Base-by-base conservation (phyloP, 176 grass and related monocot species). In the Rhynchospora tenuis region DNA sequence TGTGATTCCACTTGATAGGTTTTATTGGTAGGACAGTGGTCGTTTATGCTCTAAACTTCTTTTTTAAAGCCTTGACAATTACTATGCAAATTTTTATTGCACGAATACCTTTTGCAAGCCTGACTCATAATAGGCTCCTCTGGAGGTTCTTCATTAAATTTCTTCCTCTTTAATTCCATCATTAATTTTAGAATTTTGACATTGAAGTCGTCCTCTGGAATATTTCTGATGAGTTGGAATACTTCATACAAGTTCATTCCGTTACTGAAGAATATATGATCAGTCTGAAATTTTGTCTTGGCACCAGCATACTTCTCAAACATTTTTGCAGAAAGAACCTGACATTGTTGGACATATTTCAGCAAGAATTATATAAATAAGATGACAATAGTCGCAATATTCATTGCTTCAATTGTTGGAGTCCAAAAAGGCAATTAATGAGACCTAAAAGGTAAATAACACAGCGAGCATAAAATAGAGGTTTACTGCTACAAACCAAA, bases 241-340 rank as follows among this genome's bases (percentile, higher is more conserved):
- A 93, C 64, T 15, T 72, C 54, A 86, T 92, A 89, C 45, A 92
- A 80, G 67, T 79, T 91, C 38, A 61, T 84, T 68, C 63, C 89
- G 73, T 82, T 96, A 71, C 52, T 45, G n/a, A 96, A 85, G 64
- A 89, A 90, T 72, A 95, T 89, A 82, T 86, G 84, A 22, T 73
- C 64, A 78, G 90, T 93, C 76, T 87, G 89, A 68, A 90, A 90
- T 23, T 67, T 78, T 44, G 85, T 62, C 9, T 29, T 14, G 48
- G 23, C 63, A 59, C 85, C 80, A 54, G 85, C 88, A 86, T 91
- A 86, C 76, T 73, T 83, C 87, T 91, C 89, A 38, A 92, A 96
- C 73, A 89, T 24, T 58, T 61, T 23, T 66, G 81, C 93, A 17
- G 88, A 81, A 68, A 90, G 45, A 29, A 72, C 85, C 93, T 92